Evolutionary conservation across 73 alveolate genomes (phyloP), one percentile per base, ranked within the genome.

Genomic region (Stentor roeselii): DNA sequence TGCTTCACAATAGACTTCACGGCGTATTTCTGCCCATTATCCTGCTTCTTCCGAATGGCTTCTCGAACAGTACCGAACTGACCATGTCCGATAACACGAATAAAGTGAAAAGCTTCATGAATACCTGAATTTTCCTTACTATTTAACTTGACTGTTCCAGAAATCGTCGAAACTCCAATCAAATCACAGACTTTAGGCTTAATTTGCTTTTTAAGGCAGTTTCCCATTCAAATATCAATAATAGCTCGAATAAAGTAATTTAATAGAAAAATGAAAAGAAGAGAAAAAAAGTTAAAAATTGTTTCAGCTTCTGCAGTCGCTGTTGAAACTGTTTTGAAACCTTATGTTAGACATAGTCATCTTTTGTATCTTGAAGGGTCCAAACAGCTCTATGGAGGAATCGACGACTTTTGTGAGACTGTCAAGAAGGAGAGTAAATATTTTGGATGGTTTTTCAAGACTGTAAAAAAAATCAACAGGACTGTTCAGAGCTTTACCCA

Each of bases 11-110:
- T 67, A 27, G 80, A 67, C 37, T 67, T 67, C 11, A 67, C 34
- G 11, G 80, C 80, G 41, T 67, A 67, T 67, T 21, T 21, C 80
- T 2, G 1, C 37, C 37, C 37, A 67, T 67, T n/a, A 27, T 76
- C 36, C 0, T 78, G 39, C 0, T 67, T 67, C 34, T 76, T 76
- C 36, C 39, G 32, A n/a, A 39, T 32, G 14, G 84, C 84, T 39
- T 39, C 60, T 76, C 84, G 32, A 6, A 76, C 84, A n/a, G 84
- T 76, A 27, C 84, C 84, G 59, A 37, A 76, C 36, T 76, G 84
- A 15, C 84, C 84, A 76, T 76, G 59, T 31, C 84, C 84, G 14
- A 76, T 6, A 39, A 76, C 84, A 36, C 39, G 32, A 15, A 76
- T 76, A 76, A 76, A 76, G 30, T 76, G 82, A 76, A 39, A 76